Percentiles rank a stretch among this genome's conserved stretches.
Conservation (phyloP, 2,329 filamentous ascomycete genomes). For the Trichophyton simii region DNA sequence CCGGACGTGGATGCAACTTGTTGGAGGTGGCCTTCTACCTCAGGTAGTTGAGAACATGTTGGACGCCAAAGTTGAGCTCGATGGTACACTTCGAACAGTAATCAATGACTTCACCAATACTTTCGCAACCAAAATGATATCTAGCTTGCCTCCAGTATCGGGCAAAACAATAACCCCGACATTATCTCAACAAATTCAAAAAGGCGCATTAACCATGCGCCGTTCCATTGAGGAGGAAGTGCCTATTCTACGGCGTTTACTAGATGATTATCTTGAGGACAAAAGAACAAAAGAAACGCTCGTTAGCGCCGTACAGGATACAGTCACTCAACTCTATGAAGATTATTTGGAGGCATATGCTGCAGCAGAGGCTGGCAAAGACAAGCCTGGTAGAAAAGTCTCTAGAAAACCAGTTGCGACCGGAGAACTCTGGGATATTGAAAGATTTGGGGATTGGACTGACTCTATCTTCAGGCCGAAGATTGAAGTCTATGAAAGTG, state of each 20-base stretch:
- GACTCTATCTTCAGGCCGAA: slow-evolving; percentile 47
- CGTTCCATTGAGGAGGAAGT: slow-evolving; percentile 47
- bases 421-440: slow-evolving; percentile 51
- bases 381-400: slow-evolving; percentile 16
- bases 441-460: slow-evolving; percentile 52
- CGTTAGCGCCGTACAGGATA: slow-evolving; percentile 52
- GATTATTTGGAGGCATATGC: slow-evolving; percentile 48
- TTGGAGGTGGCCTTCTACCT: slow-evolving; percentile 47
- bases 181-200: slow-evolving; percentile 11
- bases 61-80: slow-evolving; percentile 56
- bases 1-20: slow-evolving; percentile 47
- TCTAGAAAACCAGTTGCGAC: slow-evolving; percentile 43
- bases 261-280: slow-evolving; percentile 54
- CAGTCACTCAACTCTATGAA: slow-evolving; percentile 50
- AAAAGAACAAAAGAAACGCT: slow-evolving; percentile 53
- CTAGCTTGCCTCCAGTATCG: slow-evolving; percentile 25
- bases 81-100: slow-evolving; percentile 47
- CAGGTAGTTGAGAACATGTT: slow-evolving; percentile 60
- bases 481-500: slow-evolving; percentile 20
- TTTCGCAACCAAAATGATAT: slow-evolving; percentile 46
- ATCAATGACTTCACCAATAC: slow-evolving; percentile 55
- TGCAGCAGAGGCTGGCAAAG: slow-evolving; percentile 23
- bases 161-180: slow-evolving; percentile 3
- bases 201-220: slow-evolving; percentile 38
- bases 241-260: slow-evolving; percentile 41